phyloP scores from a whole-genome alignment of 495 filamentous ascomycete species.

The Neurospora sp. region DNA sequence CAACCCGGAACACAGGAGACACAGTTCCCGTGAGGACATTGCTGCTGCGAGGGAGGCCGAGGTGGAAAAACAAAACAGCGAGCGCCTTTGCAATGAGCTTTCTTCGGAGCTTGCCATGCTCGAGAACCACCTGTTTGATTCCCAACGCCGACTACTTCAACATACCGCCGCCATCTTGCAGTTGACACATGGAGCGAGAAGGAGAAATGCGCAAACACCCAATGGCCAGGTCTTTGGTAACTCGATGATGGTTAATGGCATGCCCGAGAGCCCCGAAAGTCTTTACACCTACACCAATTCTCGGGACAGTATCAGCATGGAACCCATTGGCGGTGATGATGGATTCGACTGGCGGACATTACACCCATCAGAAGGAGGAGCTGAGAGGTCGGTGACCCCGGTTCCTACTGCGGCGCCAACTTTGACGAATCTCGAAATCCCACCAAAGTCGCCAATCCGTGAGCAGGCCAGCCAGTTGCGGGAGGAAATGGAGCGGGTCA shows the following conservation, averaged over 20 bases:
- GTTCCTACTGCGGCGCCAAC: not conserved
- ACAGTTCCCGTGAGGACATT: conserved; percentile 20
- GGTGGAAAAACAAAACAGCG: conserved; percentile 61
- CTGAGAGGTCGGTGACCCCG: conserved; percentile 51
- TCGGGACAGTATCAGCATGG: conserved; percentile 41
- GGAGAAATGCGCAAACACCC: conserved; percentile 16
- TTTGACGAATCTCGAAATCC: conserved; percentile 25
- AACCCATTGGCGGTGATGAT: conserved; percentile 35
- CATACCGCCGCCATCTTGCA: conserved; percentile 89
- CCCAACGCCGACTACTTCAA: conserved; percentile 64
- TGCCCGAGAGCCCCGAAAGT: conserved; percentile 59
- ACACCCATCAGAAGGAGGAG: not conserved
- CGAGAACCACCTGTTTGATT: conserved; percentile 59
- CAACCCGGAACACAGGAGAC: conserved; percentile 36
- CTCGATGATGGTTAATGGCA: conserved; percentile 31
- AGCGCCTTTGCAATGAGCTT: conserved; percentile 76
- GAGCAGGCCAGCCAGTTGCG: conserved; percentile 32
- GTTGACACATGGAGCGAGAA: conserved; percentile 56
- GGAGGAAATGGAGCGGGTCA: conserved; percentile 28
- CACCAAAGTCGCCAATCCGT: conserved; percentile 34
- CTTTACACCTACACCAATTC: conserved; percentile 49
- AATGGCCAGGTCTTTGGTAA: conserved; percentile 9
- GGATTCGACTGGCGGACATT: conserved; percentile 46
- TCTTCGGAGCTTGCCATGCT: conserved; percentile 67
- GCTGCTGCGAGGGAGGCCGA: conserved; percentile 50